Conservation (phyloP, 257 asterid genomes). For the Catharanthus roseus region DNA sequence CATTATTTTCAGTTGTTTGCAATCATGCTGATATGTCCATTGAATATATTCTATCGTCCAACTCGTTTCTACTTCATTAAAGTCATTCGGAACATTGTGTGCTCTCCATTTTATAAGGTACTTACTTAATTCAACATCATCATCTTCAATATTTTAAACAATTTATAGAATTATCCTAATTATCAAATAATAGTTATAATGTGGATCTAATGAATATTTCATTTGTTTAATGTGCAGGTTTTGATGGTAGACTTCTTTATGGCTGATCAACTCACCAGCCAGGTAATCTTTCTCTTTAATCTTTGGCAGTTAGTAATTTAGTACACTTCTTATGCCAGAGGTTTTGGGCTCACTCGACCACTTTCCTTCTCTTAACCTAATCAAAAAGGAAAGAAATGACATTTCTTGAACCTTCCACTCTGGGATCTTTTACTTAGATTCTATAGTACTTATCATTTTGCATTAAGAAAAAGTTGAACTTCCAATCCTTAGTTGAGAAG, state of each 20-base stretch:
- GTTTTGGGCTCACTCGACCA: too few species aligned
- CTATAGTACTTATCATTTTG: too few species aligned
- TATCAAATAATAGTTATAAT: too few species aligned
- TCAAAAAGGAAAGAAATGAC: too few species aligned
- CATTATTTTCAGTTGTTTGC: slow-evolving; percentile 42
- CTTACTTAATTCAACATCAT: background rate
- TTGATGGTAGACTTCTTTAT: slow-evolving; percentile 90
- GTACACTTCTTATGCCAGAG: too few species aligned
- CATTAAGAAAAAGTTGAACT: too few species aligned
- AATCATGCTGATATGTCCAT: slow-evolving; percentile 60
- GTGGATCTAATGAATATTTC: too few species aligned
- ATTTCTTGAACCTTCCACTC: too few species aligned
- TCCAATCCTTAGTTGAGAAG: too few species aligned
- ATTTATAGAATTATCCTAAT: background rate
- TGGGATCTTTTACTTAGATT: too few species aligned
- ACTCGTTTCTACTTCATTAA: slow-evolving; percentile 69
- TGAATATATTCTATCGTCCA: slow-evolving; percentile 72
- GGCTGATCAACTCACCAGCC: slow-evolving; percentile 99
- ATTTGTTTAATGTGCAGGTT: slow-evolving; percentile 35
- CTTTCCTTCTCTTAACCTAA: too few species aligned
- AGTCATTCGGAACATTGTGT: slow-evolving; percentile 70
- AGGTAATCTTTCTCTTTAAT: slow-evolving; percentile 42
- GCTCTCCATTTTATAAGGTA: slow-evolving; percentile 95
- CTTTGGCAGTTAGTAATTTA: too few species aligned
- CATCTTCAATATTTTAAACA: background rate